A percentile compares a stretch with the other conserved stretches of the same genome.
phyloP scores from a whole-genome alignment of 2,329 filamentous ascomycete genomes.

The Curvularia verruculosa region DNA sequence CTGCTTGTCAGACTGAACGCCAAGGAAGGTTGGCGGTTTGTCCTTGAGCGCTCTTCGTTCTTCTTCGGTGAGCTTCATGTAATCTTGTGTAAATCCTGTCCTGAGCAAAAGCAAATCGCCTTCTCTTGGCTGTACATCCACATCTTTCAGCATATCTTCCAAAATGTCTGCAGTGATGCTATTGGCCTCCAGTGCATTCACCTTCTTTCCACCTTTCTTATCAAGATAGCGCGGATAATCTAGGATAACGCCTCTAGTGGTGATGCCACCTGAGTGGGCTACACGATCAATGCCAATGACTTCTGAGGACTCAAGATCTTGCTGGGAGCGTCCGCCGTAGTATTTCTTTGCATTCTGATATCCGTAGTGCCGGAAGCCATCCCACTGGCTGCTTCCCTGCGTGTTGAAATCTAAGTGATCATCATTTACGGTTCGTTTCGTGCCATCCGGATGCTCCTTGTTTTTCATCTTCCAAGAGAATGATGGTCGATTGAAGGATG shows the following conservation, averaged over 20 bases:
- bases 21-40: slow-evolving; percentile 46
- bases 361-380: slow-evolving; percentile 51
- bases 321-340: slow-evolving; percentile 51
- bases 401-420: slow-evolving; percentile 49
- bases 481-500: slow-evolving; percentile 46
- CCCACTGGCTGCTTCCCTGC: slow-evolving; percentile 49
- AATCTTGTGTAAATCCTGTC: slow-evolving; percentile 47
- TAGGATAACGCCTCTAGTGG: slow-evolving; percentile 37
- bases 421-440: slow-evolving; percentile 44
- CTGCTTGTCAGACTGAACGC: slow-evolving; percentile 48
- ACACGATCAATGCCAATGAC: slow-evolving; percentile 53
- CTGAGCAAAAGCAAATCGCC: slow-evolving; percentile 41
- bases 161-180: slow-evolving; percentile 30
- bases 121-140: slow-evolving; percentile 43
- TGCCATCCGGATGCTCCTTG: slow-evolving; percentile 36
- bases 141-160: slow-evolving; percentile 43
- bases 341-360: slow-evolving; percentile 52
- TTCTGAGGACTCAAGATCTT: slow-evolving; percentile 46
- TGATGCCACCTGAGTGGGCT: slow-evolving; percentile 39
- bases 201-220: slow-evolving; percentile 23
- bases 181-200: slow-evolving; percentile 32
- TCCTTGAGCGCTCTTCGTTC: slow-evolving; percentile 37
- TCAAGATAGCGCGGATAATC: slow-evolving; percentile 42
- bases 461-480: slow-evolving; percentile 41
- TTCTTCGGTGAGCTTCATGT: slow-evolving; percentile 34